These are phyloP conservation scores for Priceomyces melissophilus DNA, from an alignment of 805 yeast genomes.

Conservation along the genomic window DNA sequence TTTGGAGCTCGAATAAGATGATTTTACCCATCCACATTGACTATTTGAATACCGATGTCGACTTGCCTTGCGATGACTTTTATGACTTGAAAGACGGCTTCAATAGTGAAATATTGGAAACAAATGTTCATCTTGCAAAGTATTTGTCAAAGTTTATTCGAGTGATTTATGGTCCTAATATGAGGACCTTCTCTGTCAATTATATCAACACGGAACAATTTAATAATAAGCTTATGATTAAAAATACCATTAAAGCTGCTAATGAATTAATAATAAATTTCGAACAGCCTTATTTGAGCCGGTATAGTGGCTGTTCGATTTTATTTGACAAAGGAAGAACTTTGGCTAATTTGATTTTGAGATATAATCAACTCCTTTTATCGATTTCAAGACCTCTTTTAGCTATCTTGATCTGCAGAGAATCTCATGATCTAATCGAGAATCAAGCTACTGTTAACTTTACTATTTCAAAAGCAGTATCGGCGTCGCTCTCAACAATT, in stretches of 20 bases:
- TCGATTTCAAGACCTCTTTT: slow-evolving; percentile 33
- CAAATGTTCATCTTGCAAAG: slow-evolving; percentile 39
- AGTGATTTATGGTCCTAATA: slow-evolving; percentile 38
- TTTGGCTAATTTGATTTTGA: slow-evolving; percentile 30
- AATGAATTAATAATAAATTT: slow-evolving; percentile 28
- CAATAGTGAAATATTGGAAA: slow-evolving; percentile 27
- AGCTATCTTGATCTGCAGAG: slow-evolving; percentile 25
- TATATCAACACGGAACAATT: slow-evolving; percentile 40
- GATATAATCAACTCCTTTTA: slow-evolving; percentile 33
- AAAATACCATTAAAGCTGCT: slow-evolving; percentile 25
- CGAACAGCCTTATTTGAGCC: slow-evolving; percentile 26
- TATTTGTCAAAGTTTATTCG: slow-evolving; percentile 32
- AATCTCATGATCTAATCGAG: slow-evolving; percentile 18
- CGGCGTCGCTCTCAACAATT: slow-evolving; percentile 27
- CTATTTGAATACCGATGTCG: slow-evolving; percentile 42
- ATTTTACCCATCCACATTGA: slow-evolving; percentile 38
- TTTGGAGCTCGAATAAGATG: slow-evolving; percentile 36
- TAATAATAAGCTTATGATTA: slow-evolving; percentile 32
- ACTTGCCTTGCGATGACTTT: slow-evolving; percentile 34
- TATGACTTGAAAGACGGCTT: slow-evolving; percentile 27
- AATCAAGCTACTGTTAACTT: slow-evolving; percentile 20
- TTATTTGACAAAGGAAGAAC: slow-evolving; percentile 21
- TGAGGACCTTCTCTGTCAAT: slow-evolving; percentile 35
- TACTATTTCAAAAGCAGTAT: slow-evolving; percentile 26
- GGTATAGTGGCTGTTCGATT: slow-evolving; percentile 18